Evolutionary conservation across 73 alveolate genomes (phyloP).

Genomic region (Paramecium sonneborni): DNA sequence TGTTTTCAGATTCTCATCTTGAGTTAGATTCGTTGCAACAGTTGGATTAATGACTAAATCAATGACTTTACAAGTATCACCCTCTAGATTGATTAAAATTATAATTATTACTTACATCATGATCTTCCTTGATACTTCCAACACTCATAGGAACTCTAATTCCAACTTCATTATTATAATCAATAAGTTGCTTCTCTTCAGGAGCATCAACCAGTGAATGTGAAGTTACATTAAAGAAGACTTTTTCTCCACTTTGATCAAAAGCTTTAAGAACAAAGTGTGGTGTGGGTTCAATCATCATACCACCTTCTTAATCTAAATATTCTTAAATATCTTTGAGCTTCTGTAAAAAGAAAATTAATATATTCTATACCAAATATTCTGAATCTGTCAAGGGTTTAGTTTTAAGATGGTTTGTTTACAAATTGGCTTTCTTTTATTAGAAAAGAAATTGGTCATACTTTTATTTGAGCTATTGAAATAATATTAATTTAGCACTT

Average conservation of each 20-base stretch:
- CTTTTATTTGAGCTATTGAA: neutral
- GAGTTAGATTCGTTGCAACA: constrained; percentile 57
- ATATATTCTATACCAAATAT: neutral
- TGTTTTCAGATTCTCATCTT: constrained; percentile 55
- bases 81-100: constrained; percentile 38
- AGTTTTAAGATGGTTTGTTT: neutral
- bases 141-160: constrained; percentile 73
- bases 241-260: constrained; percentile 68
- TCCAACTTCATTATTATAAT: constrained; percentile 63
- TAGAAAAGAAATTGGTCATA: neutral
- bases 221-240: constrained; percentile 62
- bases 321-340: constrained; percentile 49
- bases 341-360: neutral
- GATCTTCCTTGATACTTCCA: constrained; percentile 68
- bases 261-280: constrained; percentile 62
- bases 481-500: neutral
- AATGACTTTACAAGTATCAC: constrained; percentile 67
- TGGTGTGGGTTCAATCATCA: constrained; percentile 64
- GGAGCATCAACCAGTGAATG: constrained; percentile 70
- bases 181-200: constrained; percentile 63
- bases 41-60: constrained; percentile 68
- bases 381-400: constrained; percentile 26
- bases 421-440: neutral
- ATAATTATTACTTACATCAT: constrained; percentile 64
- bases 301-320: constrained; percentile 72